Base-by-base conservation (phyloP, 768 basidiomycete genomes). In the Collybia sp. region DNA sequence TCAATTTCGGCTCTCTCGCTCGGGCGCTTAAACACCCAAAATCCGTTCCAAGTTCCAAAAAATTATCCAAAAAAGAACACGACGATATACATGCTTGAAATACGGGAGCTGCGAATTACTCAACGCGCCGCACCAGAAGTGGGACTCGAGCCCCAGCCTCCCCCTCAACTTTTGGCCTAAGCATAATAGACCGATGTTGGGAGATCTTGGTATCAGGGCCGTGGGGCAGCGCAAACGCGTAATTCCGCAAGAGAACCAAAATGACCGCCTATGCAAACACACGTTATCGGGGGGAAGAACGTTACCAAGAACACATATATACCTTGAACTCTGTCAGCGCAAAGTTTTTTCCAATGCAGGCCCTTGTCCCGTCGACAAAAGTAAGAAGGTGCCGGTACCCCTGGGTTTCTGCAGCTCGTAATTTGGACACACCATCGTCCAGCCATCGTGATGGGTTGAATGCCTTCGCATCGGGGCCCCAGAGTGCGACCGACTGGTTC, bases 211-310 rank as follows among this genome's bases (percentile, higher is more conserved):
- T 67, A 5, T 65, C 55, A 6, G 61, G 60, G 12, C 68, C 69
- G 39, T 62, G 52, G 9, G 61, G 66, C 12, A 72, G 54, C 46
- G 67, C 67, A 47, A 73, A 73, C 2, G 55, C 56, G 46, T 61
- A 78, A 54, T 68, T 65, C 42, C 65, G 65, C 35, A 75, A 60
- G 12, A 79, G 58, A 17, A 74, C 67, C 1, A 58, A 58, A 2
- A 77, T 53, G 0, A 71, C 68, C n/a, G 64, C 66, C 76, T 77
- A 31, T 6, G 25, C 11, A 39, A 19, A 30, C 10, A 15, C 3
- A 36, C 8, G 25, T 25, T 8, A 9, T 42, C 15, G 16, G 12
- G 6, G 16, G 4, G 6, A 31, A 18, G 30, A 11, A 17, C 1
- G 11, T 12, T 15, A 19, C 15, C 31, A 32, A 37, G 32, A 38